Base-by-base conservation (phyloP, 305 asterid genomes). In the Fraxinus angustifolia region DNA sequence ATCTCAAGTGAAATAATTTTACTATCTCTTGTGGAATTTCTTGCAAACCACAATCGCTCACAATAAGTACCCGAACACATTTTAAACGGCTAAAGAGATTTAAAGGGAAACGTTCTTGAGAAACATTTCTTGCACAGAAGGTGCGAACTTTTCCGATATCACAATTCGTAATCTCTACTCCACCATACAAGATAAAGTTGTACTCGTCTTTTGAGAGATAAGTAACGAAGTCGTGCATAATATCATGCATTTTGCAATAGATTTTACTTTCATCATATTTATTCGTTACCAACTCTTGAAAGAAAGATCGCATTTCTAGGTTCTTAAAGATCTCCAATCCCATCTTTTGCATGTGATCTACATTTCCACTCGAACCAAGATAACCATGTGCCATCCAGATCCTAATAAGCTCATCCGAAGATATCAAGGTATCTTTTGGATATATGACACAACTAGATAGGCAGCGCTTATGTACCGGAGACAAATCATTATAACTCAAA, bases 401-500 rank as follows among this genome's bases (percentile, higher is more conserved):
- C 26, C 60, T 33, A 23, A 80, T 34, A 73, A 80, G 7, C 0
- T 72, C 73, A 34, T 48, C 79, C 26, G 35, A 58, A 17, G 3
- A 0, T 7, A 45, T 71, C 0, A 0, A 0, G 4, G 7, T 2
- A 45, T 45, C 40, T 76, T 60, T 58, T 5, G 35, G 73, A 35
- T 6, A 28, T 1, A 70, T 40, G n/a, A 42, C 67, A 60, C 81
- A 77, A 23, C 14, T 33, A 17, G 73, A 77, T 62, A 68, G 77
- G 56, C 81, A 82, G 0, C 50, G 81, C 38, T 35, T 70, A 38
- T 50, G 8, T 0, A 2, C 72, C 1, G 38, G 12, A 17, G 73
- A 35, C 71, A 88, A 62, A 42, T 78, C 84, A 48, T 84, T 31
- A 35, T 88, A 88, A 76, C 88, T 86, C 50, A 86, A 40, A 14